Percentiles rank a stretch among this genome's conserved stretches.
Conservation (phyloP, 257 asterid species). For the Mentha longifolia region DNA sequence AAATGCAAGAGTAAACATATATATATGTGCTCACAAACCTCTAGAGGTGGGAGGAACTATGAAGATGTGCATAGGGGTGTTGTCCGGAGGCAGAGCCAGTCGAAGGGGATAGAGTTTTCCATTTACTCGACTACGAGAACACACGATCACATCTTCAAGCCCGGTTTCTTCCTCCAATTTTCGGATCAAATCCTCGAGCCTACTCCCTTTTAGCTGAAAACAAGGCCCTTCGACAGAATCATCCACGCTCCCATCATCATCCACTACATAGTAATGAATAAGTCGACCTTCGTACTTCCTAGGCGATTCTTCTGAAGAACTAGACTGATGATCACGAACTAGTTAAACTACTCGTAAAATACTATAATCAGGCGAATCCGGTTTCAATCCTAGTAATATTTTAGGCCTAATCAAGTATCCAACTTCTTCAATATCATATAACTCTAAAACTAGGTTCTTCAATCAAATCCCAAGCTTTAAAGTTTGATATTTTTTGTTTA, state of each 20-base stretch:
- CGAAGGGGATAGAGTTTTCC: conserved; percentile 86
- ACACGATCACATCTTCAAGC: conserved; percentile 58
- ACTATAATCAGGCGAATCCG: too few species aligned
- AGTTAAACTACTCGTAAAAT: neutral
- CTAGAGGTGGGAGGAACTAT: conserved; percentile 75
- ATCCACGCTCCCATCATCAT: conserved; percentile 61
- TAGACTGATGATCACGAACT: conserved; percentile 20
- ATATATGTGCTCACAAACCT: conserved; percentile 46
- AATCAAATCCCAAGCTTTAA: neutral
- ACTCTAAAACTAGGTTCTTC: neutral
- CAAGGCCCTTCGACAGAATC: conserved; percentile 54
- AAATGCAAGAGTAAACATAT: neutral
- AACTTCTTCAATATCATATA: too few species aligned
- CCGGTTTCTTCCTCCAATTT: conserved; percentile 79
- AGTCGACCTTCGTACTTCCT: conserved; percentile 63
- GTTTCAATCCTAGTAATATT: too few species aligned
- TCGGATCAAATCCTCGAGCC: conserved; percentile 64
- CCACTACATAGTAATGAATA: conserved; percentile 58
- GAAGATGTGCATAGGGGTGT: conserved; percentile 70
- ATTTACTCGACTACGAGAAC: conserved; percentile 57
- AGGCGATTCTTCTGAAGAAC: conserved; percentile 38
- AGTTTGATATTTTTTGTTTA: neutral
- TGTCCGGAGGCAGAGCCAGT: conserved; percentile 88
- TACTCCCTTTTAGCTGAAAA: conserved; percentile 66
- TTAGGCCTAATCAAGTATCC: too few species aligned